Evolutionary conservation across 495 filamentous ascomycete species (phyloP).

Genomic region (Aspergillus funiculosus): DNA sequence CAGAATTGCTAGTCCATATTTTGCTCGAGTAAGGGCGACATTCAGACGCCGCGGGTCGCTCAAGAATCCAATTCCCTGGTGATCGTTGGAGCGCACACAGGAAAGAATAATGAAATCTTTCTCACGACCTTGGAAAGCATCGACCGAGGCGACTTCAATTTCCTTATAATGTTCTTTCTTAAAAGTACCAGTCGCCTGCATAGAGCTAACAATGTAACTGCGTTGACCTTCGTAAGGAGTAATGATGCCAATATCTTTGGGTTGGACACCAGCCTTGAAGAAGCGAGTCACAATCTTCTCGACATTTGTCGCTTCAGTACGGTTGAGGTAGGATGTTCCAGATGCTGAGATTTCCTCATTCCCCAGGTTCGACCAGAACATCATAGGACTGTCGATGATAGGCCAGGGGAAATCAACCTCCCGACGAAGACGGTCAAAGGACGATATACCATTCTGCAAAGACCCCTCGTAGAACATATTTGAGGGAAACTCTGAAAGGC

Average conservation of each 20-base stretch:
- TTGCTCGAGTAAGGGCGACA: slow-evolving; percentile 95
- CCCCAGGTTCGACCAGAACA: slow-evolving; percentile 99
- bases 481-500: slow-evolving; percentile 94
- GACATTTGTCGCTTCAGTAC: slow-evolving; percentile 93
- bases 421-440: slow-evolving; percentile 75
- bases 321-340: slow-evolving; percentile 96
- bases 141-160: slow-evolving; percentile 95
- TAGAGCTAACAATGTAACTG: slow-evolving; percentile 96
- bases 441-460: slow-evolving; percentile 93
- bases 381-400: slow-evolving; percentile 90
- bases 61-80: slow-evolving; percentile 98
- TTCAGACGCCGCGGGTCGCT: slow-evolving; percentile 98
- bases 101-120: slow-evolving; percentile 99
- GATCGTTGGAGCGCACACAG: slow-evolving; percentile 97
- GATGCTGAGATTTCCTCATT: slow-evolving; percentile 98
- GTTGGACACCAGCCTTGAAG: slow-evolving; percentile 97
- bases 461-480: slow-evolving; percentile 99
- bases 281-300: slow-evolving; percentile 98
- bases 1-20: slow-evolving; percentile 91
- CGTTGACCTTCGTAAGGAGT: slow-evolving; percentile 98
- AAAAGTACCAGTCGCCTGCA: slow-evolving; percentile 95
- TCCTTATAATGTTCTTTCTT: slow-evolving; percentile 99
- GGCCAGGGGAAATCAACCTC: slow-evolving; percentile 99
- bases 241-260: slow-evolving; percentile 90
- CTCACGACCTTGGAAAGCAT: slow-evolving; percentile 98